Conservation (phyloP, 2,329 filamentous ascomycete genomes). For the Neospermospora avenae region DNA sequence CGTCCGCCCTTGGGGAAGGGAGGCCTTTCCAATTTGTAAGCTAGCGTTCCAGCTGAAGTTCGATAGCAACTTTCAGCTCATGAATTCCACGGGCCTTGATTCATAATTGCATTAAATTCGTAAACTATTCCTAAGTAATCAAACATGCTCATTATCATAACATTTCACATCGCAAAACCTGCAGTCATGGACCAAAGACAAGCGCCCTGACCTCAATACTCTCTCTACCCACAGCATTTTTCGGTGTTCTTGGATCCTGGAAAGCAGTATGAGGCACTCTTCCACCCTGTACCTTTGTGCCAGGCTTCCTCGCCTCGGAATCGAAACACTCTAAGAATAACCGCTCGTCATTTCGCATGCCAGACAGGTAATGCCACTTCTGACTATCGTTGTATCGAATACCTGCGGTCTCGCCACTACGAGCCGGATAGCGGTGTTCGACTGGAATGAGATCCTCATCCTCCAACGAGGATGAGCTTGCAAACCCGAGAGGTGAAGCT, state of each 20-base stretch:
- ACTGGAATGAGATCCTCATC: slow-evolving; percentile 35
- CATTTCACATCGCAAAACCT: not conserved
- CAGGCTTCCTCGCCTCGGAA: slow-evolving; percentile 44
- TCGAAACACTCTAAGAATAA: slow-evolving; percentile 36
- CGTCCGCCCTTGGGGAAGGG: no score
- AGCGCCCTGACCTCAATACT: slow-evolving; percentile 87
- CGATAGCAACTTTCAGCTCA: not conserved
- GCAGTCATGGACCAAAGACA: slow-evolving; percentile 54
- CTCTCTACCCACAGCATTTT: slow-evolving; percentile 69
- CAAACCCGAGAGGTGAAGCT: slow-evolving; percentile 32
- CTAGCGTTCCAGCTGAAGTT: no score
- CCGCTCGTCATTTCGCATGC: slow-evolving; percentile 36
- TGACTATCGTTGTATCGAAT: slow-evolving; percentile 33
- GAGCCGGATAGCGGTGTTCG: slow-evolving; percentile 34
- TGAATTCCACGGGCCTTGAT: not conserved
- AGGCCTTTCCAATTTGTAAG: no score
- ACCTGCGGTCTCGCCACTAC: slow-evolving; percentile 34
- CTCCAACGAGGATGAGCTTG: slow-evolving; percentile 28
- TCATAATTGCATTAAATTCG: not conserved
- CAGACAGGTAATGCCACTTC: slow-evolving; percentile 36
- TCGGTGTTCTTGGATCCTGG: slow-evolving; percentile 66
- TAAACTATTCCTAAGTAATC: not conserved
- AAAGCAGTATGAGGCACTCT: slow-evolving; percentile 60
- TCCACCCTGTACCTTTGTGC: slow-evolving; percentile 49
- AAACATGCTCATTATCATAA: not conserved